Percentiles rank a stretch among this genome's conserved stretches.
phyloP scores from a whole-genome alignment of 495 filamentous ascomycete genomes.

The Aspergillus steynii region DNA sequence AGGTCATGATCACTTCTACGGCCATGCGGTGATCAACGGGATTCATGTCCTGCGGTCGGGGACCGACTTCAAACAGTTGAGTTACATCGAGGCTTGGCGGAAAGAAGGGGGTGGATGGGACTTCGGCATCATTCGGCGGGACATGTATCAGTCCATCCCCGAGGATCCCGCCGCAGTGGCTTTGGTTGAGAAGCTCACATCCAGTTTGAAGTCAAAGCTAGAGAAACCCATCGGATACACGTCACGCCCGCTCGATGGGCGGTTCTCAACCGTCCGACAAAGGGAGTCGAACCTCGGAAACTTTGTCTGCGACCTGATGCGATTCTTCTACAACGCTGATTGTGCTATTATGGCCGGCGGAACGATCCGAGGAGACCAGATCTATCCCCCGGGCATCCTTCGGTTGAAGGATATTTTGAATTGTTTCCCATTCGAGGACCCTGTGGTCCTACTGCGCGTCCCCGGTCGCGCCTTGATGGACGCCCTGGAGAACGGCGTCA shows the following conservation, averaged over 20 bases:
- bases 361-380: slow-evolving; percentile 87
- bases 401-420: slow-evolving; percentile 72
- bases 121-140: slow-evolving; percentile 72
- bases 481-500: slow-evolving; percentile 81
- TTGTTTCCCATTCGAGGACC: slow-evolving; percentile 92
- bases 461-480: slow-evolving; percentile 65
- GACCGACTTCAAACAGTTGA: slow-evolving; percentile 86
- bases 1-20: slow-evolving; percentile 89
- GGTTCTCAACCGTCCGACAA: slow-evolving; percentile 77
- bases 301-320: slow-evolving; percentile 89
- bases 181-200: slow-evolving; percentile 67
- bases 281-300: slow-evolving; percentile 84
- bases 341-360: slow-evolving; percentile 83
- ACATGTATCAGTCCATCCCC: slow-evolving; percentile 65
- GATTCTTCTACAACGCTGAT: slow-evolving; percentile 74
- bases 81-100: slow-evolving; percentile 76
- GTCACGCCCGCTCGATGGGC: slow-evolving; percentile 73
- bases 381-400: slow-evolving; percentile 79
- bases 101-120: slow-evolving; percentile 62
- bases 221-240: slow-evolving; percentile 85
- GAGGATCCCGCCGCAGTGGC: slow-evolving; percentile 55
- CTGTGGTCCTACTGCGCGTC: slow-evolving; percentile 73
- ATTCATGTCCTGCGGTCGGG: slow-evolving; percentile 81
- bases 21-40: slow-evolving; percentile 71
- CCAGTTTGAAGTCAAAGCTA: slow-evolving; percentile 68